A percentile compares a stretch with the other conserved stretches of the same genome.
Evolutionary conservation across 192 early-diverging fungal species (phyloP).

Genomic region (Hyaloraphidium curvatum): DNA sequence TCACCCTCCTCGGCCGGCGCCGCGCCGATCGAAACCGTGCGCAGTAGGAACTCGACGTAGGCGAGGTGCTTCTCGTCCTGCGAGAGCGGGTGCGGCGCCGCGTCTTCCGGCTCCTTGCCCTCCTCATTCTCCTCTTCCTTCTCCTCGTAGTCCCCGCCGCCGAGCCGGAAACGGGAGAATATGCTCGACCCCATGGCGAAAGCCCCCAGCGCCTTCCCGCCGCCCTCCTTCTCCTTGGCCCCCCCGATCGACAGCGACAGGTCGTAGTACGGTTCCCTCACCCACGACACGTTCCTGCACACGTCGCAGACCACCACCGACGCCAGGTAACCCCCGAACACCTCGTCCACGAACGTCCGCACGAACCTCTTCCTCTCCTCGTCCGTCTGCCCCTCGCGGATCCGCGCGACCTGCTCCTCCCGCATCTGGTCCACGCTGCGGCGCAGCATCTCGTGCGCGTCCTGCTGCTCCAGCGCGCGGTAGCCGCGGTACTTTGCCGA

Average conservation of each 20-base stretch:
- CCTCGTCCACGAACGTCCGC: slow-evolving; percentile 34
- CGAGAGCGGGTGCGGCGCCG: neutral
- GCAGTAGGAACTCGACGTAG: neutral
- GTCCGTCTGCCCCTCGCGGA: neutral
- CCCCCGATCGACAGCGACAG: slow-evolving; percentile 7
- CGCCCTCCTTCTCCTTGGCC: too few species aligned
- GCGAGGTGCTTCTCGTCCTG: neutral
- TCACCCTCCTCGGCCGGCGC: neutral
- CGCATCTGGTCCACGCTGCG: neutral
- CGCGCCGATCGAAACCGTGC: neutral
- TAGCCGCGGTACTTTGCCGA: neutral
- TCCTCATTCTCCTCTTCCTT: too few species aligned
- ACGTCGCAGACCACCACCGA: slow-evolving; percentile 43
- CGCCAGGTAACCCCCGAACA: slow-evolving; percentile 46
- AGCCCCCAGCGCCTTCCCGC: too few species aligned
- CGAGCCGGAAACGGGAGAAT: too few species aligned
- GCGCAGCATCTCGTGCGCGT: slow-evolving; percentile 2
- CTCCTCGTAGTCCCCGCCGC: too few species aligned
- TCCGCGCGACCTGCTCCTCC: neutral
- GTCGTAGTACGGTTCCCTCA: slow-evolving; percentile 8
- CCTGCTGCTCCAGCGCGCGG: neutral
- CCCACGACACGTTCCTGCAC: slow-evolving; percentile 24
- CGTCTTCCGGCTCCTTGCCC: too few species aligned
- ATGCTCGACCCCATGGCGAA: too few species aligned
- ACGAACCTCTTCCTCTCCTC: slow-evolving; percentile 1